Base-by-base conservation (phyloP, 169 alveolate genomes). In the Eimeria zaria region DNA sequence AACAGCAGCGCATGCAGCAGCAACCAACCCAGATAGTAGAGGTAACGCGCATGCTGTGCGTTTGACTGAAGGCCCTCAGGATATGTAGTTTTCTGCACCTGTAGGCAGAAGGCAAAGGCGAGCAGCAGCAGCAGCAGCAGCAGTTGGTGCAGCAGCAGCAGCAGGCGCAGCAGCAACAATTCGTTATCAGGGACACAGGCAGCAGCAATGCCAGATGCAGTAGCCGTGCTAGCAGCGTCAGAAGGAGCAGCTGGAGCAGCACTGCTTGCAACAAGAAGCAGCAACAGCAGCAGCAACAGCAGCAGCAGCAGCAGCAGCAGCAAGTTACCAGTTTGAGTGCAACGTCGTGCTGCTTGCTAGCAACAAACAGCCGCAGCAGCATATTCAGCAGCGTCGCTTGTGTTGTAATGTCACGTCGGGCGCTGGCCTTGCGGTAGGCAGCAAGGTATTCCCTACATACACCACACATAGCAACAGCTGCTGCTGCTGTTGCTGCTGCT, bases 21-120 rank as follows among this genome's bases (percentile, higher is more conserved):
- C 87, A 76, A 3, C 87, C 97, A 97, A 18, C 99, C 99, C 60
- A 98, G 97, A 95, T 99, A 99, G 98, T 97, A 99, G 41, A 99
- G 98, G 96, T 99, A 99, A 89, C 99, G 97, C 4, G 99, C 99
- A 71, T 98, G 98, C 93, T 99, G 99, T 67, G 99, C 99, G 89
- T 98, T 98, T 14, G 99, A 98, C 14, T 98, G 98, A 76, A 98
- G 98, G 53, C 97, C 98, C 91, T 98, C 99, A 95, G 98, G 99
- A 98, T 98, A 99, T 95, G 97, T 95, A 33, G 98, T 91, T 87
- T 96, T 96, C 44, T 89, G 73, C 27, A 64, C 64, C 97, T 94
- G 90, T 6, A 44, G 30, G 24, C 81, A 58, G 53, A 6, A 48
- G 39, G 11, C 53, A 11, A 24, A 30, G 27, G 64, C 2, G 36